Evolutionary conservation across 768 basidiomycete genomes (phyloP), one percentile per base, ranked within the genome.

Genomic region (Pleurotus ostreatus): DNA sequence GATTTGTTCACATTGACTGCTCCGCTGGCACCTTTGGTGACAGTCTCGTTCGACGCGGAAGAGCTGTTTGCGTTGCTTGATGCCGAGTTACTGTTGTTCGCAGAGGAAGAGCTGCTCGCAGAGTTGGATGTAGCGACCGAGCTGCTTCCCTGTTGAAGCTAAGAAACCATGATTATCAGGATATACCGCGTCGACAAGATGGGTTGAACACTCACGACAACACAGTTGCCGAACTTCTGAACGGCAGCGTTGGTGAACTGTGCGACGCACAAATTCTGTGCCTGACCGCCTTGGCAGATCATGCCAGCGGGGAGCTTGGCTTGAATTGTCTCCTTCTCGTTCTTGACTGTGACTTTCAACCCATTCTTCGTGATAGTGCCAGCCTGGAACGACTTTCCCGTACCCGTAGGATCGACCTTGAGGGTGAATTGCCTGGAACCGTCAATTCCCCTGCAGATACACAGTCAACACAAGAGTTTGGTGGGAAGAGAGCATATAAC

Each of bases 171-270:
- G 30, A 11, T 34, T 8, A 34, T 34, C 3, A 34, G 30, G 30
- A 9, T 34, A 34, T 11, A 34, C 30, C 7, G 3, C 30, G 30
- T 34, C 30, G 30, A 34, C 30, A 34, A 34, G 30, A 11, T 34
- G 30, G 30, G 30, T 1, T 11, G 8, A 15, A 20, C 18, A 41
- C 51, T 53, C 15, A 82, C 78, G 25, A 74, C 79, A 15, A 77
- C 74, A 57, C 82, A 84, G 63, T 80, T 82, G 53, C 82, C 81
- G 65, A 82, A 82, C 23, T 78, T 76, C 39, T 53, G 51, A 1
- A 40, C n/a, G n/a, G 71, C 74, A 20, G 76, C 66, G 18, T 79
- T 79, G 43, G 68, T 74, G 61, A 83, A 78, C 26, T 78, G 75
- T 68, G 74, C 78, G 56, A 85, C 68, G 66, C 82, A 85, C 26